Evolutionary conservation across 169 alveolate genomes (phyloP), one percentile per base, ranked within the genome.

Genomic region (Plasmodium vivax): DNA sequence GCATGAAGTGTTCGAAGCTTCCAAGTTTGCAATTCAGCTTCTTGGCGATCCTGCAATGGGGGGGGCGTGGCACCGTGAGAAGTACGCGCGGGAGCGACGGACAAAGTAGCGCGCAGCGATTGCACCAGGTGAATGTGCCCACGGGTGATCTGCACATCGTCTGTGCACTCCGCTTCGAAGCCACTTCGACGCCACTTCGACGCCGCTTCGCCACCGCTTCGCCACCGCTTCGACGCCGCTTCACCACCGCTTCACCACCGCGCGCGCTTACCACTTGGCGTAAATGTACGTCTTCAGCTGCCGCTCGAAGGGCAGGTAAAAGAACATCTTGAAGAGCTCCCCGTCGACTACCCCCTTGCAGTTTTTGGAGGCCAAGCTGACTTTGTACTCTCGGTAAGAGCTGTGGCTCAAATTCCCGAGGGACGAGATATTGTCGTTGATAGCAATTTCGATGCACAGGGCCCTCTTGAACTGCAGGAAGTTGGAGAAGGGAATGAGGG

Each of bases 261-360:
- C n/a, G 1, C 23, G 62, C 62, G 2, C 47, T 5, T 87, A 87
- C 93, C 93, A 87, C 68, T 87, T 87, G 38, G 93, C 93, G 34
- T 75, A 87, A 34, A 87, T 75, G 32, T 87, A 87, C 23, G 87
- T 75, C 43, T 77, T 73, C 41, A 75, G 81, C 79, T 87, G 93
- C 43, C 58, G 77, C 81, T 87, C 93, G 75, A 87, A 87, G 43
- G 93, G 87, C 38, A 87, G 5, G n/a, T 75, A 56, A 75, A 87
- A 87, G 62, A 87, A 87, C 87, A 87, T 77, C 43, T 87, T 87
- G 8, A 87, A 77, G 16, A 87, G 27, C 16, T 87, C 93, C 14
- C 93, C 93, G 62, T 87, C 93, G 5, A 87, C 85, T 54, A 87
- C 54, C 14, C 93, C 93, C 51, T 77, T 87, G 23, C 82, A 87